Conservation (phyloP, 768 basidiomycete genomes). For the Hortiboletus flavorubellus region DNA sequence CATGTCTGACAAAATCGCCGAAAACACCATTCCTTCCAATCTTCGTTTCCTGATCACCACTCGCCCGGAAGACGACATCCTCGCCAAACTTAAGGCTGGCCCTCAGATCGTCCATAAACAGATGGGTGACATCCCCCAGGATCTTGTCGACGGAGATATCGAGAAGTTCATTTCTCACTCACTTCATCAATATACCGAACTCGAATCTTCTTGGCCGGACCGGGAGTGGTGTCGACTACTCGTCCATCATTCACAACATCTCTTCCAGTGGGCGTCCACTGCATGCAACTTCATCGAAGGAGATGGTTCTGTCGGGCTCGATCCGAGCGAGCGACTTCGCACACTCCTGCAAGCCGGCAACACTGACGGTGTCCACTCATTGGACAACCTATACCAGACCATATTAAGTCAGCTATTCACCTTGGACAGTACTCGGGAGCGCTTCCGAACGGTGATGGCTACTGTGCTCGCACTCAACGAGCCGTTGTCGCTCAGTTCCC, state of each 20-base stretch:
- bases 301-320: not conserved
- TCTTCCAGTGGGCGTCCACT: not conserved
- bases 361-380: no score
- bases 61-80: constrained; percentile 5
- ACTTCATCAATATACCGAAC: not conserved
- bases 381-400: no score
- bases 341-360: not conserved
- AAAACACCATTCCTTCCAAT: constrained; percentile 6
- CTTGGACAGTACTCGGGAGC: no score
- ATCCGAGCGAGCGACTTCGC: not conserved
- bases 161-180: not conserved
- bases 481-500: not conserved
- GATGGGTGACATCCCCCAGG: constrained; percentile 7
- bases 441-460: no score
- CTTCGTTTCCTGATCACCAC: constrained; percentile 9
- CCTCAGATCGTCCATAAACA: constrained; percentile 8
- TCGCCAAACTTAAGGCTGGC: constrained; percentile 10
- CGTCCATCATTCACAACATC: not conserved
- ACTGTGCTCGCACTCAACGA: not conserved
- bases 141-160: not conserved
- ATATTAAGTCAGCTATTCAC: no score
- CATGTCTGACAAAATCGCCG: not conserved
- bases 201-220: not conserved
- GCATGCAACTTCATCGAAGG: constrained; percentile 1
- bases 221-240: not conserved